phyloP scores from a whole-genome alignment of 2,329 filamentous ascomycete species.

The Teratosphaeria gauchensis region DNA sequence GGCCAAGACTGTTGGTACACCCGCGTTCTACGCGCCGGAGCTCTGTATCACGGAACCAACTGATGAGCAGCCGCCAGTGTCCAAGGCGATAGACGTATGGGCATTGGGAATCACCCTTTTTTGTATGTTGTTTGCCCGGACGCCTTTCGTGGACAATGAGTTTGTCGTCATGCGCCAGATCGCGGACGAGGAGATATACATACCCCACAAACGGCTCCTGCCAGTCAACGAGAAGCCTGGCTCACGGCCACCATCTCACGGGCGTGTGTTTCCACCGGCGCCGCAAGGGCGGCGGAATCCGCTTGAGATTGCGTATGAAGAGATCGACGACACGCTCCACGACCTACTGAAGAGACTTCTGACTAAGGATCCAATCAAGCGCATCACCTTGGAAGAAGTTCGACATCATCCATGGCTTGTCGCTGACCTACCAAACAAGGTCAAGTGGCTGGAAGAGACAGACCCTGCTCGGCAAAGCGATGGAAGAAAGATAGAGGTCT shows the following conservation, averaged over 20 bases:
- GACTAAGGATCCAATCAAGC: constrained; percentile 77
- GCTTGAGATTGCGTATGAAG: constrained; percentile 73
- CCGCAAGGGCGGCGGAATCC: constrained; percentile 63
- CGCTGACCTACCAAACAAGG: constrained; percentile 62
- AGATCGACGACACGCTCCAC: constrained; percentile 67
- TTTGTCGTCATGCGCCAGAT: constrained; percentile 88
- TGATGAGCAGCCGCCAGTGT: constrained; percentile 61
- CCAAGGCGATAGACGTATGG: constrained; percentile 94
- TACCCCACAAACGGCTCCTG: constrained; percentile 71
- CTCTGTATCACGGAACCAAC: constrained; percentile 79
- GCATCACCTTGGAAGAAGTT: constrained; percentile 83
- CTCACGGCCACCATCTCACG: constrained; percentile 37
- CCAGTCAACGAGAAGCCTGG: constrained; percentile 47
- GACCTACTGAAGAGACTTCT: constrained; percentile 74
- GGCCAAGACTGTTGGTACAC: constrained; percentile 96
- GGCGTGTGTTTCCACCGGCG: constrained; percentile 33
- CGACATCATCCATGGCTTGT: constrained; percentile 92
- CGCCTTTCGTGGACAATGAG: constrained; percentile 88
- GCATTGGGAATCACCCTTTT: constrained; percentile 93
- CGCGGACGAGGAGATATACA: constrained; percentile 83
- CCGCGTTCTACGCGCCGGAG: constrained; percentile 94
- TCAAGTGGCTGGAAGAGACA: constrained; percentile 85
- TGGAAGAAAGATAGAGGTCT: constrained; percentile 82
- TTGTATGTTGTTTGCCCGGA: constrained; percentile 85
- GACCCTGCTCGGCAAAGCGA: constrained; percentile 70